Percentiles rank a stretch among this genome's conserved stretches.
Conservation (phyloP, 139 green algal genomes). For the Edaphochlamys debaryana region DNA sequence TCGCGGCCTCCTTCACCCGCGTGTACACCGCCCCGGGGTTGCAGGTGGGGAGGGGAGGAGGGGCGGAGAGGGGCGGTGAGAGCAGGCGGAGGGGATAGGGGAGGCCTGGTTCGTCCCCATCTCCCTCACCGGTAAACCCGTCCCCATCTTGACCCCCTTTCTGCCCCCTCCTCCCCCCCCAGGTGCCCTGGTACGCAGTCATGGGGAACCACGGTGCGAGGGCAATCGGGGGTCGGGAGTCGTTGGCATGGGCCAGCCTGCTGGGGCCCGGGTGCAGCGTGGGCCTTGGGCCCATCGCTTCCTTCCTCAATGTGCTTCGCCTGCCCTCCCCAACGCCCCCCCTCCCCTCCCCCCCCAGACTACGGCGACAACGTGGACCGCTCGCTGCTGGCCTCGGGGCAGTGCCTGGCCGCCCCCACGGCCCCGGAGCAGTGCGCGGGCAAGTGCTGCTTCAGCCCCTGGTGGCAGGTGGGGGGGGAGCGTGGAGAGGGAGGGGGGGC, state of each 20-base stretch:
- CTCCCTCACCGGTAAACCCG: too few species aligned
- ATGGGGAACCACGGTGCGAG: slow-evolving; percentile 71
- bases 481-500: too few species aligned
- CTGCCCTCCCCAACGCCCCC: neutral
- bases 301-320: too few species aligned
- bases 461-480: slow-evolving; percentile 47
- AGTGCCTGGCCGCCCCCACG: slow-evolving; percentile 2
- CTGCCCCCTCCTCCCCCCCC: neutral
- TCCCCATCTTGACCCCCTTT: too few species aligned
- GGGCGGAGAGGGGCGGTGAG: neutral
- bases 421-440: slow-evolving; percentile 33
- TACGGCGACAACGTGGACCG: slow-evolving; percentile 55
- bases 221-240: too few species aligned
- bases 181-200: slow-evolving; percentile 73
- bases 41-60: slow-evolving; percentile 44
- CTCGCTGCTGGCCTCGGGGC: neutral
- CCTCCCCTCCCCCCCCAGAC: slow-evolving; percentile 21
- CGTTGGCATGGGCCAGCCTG: too few species aligned
- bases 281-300: too few species aligned
- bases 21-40: slow-evolving; percentile 62
- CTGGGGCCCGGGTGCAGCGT: too few species aligned
- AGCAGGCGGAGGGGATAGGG: too few species aligned
- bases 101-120: too few species aligned
- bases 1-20: slow-evolving; percentile 58
- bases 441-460: slow-evolving; percentile 59